Percentiles rank a stretch among this genome's conserved stretches.
phyloP scores from a whole-genome alignment of 2,329 filamentous ascomycete species.

The Tolypocladium paradoxum region DNA sequence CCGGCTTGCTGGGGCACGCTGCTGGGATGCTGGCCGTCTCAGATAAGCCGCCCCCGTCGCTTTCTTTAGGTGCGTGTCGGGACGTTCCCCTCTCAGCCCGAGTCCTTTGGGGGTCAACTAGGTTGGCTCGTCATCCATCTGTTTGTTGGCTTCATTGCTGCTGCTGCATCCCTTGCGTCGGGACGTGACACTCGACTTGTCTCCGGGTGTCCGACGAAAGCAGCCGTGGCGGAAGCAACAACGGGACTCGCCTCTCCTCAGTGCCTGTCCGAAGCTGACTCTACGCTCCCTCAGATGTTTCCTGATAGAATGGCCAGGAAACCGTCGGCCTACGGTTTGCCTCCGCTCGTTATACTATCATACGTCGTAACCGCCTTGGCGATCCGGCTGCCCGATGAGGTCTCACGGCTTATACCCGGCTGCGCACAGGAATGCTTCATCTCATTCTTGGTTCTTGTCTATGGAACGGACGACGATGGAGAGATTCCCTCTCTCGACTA shows the following conservation, averaged over 20 bases:
- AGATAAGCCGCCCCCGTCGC: constrained; percentile 6
- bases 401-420: constrained; percentile 36
- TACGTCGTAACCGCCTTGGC: constrained; percentile 14
- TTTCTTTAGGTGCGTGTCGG: constrained; percentile 2
- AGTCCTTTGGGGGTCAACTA: neutral
- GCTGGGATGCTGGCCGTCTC: constrained; percentile 27
- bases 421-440: constrained; percentile 53
- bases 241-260: neutral
- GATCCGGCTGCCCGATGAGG: constrained; percentile 22
- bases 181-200: neutral
- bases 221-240: neutral
- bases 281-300: constrained; percentile 24
- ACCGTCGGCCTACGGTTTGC: constrained; percentile 17
- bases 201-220: neutral
- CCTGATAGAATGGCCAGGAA: constrained; percentile 31
- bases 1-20: constrained; percentile 9
- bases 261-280: constrained; percentile 3
- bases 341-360: constrained; percentile 20
- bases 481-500: constrained; percentile 44
- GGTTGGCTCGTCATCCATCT: neutral
- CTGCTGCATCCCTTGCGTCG: neutral
- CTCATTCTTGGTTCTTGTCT: constrained; percentile 52
- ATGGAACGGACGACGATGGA: constrained; percentile 37
- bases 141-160: neutral
- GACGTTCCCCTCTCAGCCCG: neutral